Conservation (phyloP, 495 filamentous ascomycete species). For the Aspergillus coremiiformis region DNA sequence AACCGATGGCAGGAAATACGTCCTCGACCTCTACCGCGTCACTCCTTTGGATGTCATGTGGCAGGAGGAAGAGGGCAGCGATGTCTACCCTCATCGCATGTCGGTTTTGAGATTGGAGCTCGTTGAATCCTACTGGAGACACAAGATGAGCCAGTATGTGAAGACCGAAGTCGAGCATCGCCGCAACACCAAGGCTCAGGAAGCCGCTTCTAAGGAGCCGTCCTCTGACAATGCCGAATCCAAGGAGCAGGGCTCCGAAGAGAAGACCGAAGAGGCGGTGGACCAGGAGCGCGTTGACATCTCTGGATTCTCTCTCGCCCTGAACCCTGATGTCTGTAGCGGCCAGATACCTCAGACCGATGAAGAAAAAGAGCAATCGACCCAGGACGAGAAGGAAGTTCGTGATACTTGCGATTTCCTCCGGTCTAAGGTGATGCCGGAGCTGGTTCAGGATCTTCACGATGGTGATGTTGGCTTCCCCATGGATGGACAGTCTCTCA, state of each 20-base stretch:
- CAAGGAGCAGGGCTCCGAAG: constrained; percentile 23
- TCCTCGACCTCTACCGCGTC: constrained; percentile 90
- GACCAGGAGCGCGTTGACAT: constrained; percentile 66
- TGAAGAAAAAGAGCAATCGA: constrained; percentile 79
- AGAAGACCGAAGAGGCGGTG: constrained; percentile 27
- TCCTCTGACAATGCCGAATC: constrained; percentile 19
- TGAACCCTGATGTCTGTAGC: constrained; percentile 95
- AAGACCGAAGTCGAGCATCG: constrained; percentile 61
- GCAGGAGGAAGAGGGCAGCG: constrained; percentile 67
- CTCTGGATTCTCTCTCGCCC: constrained; percentile 73
- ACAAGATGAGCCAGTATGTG: constrained; percentile 82
- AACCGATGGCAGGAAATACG: constrained; percentile 96
- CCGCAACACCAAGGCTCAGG: constrained; percentile 35
- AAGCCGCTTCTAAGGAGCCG: constrained; percentile 40
- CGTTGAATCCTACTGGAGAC: constrained; percentile 72
- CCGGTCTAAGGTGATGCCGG: constrained; percentile 63
- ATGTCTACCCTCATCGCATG: constrained; percentile 88
- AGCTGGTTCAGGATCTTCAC: constrained; percentile 71
- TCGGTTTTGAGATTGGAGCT: constrained; percentile 84
- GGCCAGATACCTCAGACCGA: constrained; percentile 86
- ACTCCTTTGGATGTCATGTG: constrained; percentile 87
- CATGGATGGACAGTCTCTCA: constrained; percentile 92
- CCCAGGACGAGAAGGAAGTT: constrained; percentile 82
- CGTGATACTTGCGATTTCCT: constrained; percentile 76
- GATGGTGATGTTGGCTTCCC: constrained; percentile 94